A percentile compares a stretch with the other conserved stretches of the same genome.
These are phyloP conservation scores for Pterocarpus santalinus DNA, from an alignment of 306 rosid species.

Conservation along the genomic window DNA sequence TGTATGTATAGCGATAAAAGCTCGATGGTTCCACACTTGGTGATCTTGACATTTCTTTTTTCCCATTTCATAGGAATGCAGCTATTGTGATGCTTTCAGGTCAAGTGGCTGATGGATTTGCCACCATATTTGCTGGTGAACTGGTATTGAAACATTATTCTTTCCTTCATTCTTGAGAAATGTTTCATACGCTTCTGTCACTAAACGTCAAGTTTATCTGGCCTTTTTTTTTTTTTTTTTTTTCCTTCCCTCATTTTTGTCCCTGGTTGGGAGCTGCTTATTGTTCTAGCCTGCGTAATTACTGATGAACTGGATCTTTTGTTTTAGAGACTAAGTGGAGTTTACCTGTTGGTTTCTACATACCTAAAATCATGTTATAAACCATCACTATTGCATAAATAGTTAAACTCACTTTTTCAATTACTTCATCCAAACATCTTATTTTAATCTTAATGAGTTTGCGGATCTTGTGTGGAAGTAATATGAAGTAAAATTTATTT, in stretches of 20 bases:
- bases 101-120: constrained; percentile 94
- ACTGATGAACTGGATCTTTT: constrained; percentile 20
- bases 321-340: neutral
- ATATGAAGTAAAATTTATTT: neutral
- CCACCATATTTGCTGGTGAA: constrained; percentile 87
- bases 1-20: no score
- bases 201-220: constrained; percentile 14
- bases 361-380: constrained; percentile 5
- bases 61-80: constrained; percentile 67
- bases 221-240: neutral
- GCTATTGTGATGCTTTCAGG: constrained; percentile 96
- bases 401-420: neutral
- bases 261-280: neutral
- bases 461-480: constrained; percentile 18
- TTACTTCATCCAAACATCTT: constrained; percentile 15
- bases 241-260: neutral
- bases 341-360: constrained; percentile 21
- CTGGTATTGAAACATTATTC: constrained; percentile 65
- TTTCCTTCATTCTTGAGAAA: constrained; percentile 2
- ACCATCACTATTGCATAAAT: constrained; percentile 19
- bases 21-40: constrained; percentile 22
- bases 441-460: constrained; percentile 21
- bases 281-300: neutral
- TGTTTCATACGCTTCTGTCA: neutral
- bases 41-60: neutral